These are phyloP conservation scores for Barbatosphaeria neglecta DNA, from an alignment of 495 filamentous ascomycete genomes.

Conservation along the genomic window DNA sequence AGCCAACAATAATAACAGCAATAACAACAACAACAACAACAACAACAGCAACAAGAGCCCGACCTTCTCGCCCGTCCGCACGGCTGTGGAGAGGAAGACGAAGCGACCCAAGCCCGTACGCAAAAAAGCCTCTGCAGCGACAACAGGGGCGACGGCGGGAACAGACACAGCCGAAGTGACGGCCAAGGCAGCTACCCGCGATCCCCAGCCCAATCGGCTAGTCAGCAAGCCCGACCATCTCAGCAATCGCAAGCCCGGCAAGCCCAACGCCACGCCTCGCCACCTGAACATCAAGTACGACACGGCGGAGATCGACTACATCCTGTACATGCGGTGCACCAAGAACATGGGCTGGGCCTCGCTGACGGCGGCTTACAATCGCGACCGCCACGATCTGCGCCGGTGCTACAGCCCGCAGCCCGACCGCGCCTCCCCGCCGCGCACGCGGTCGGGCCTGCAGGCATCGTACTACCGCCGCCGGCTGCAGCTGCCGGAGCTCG, in stretches of 20 bases:
- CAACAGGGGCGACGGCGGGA: neutral
- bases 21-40: too few relatives aligned
- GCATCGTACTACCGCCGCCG: constrained; percentile 6
- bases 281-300: constrained; percentile 24
- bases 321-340: constrained; percentile 10
- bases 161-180: neutral
- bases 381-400: constrained; percentile 2
- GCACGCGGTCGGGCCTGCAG: constrained; percentile 5
- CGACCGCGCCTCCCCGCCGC: neutral
- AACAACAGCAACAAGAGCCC: neutral
- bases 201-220: too few relatives aligned
- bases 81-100: neutral
- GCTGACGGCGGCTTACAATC: neutral
- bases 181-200: neutral
- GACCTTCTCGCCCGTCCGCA: neutral
- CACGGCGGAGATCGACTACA: constrained; percentile 19
- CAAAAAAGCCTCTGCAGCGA: neutral
- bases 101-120: neutral
- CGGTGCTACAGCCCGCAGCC: neutral
- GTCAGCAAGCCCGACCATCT: neutral
- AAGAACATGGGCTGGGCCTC: neutral
- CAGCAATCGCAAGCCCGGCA: neutral
- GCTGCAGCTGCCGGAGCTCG: constrained; percentile 4
- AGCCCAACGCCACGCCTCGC: neutral
- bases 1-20: too few relatives aligned